Base-by-base conservation (phyloP, 2,329 filamentous ascomycete genomes). In the Neonectria magnoliae region DNA sequence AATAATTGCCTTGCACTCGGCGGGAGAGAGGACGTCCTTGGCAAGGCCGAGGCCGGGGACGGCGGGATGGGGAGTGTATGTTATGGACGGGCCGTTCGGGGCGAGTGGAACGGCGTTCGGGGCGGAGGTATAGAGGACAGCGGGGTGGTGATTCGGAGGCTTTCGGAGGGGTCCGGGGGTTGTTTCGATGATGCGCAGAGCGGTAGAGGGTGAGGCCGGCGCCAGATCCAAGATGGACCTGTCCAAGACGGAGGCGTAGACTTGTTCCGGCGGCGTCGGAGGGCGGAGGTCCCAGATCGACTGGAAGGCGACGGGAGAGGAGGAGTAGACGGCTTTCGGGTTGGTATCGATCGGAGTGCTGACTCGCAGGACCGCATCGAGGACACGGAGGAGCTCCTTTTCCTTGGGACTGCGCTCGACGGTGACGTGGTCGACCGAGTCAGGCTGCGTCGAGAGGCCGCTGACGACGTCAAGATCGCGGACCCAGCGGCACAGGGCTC, bases 401-500 rank as follows among this genome's bases (percentile, higher is more conserved):
- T 89, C 86, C 48, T 80, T 81, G 2, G 75, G 71, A 0, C 81
- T 80, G 38, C 85, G 81, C 57, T 80, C 70, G 3, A 76, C 27
- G 5, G 48, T 18, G 48, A 51, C 47, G 10, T 20, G 47, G 16
- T 51, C 67, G 52, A 71, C 60, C 11, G 73, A 14, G 2, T 81
- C 81, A 0, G 86, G 80, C 57, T 85, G 81, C 22, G 88, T 87
- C 4, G 88, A 88, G 8, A 91, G 78, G 2, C 89, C 89, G 68
- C 87, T 90, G 54, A 91, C 87, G 25, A 91, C 87, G 71, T 92
- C 90, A 27, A 92, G 80, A 72, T 91, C 90, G 62, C 90, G 85
- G 5, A 92, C 90, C 90, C 90, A 93, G 61, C 90, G 87, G 75
- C 90, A 92, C 8, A 92, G 77, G 1, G 90, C 89, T 20, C 90